Evolutionary conservation across 2,329 filamentous ascomycete species (phyloP), one percentile per base, ranked within the genome.

Genomic region (Venturia aucupariae): DNA sequence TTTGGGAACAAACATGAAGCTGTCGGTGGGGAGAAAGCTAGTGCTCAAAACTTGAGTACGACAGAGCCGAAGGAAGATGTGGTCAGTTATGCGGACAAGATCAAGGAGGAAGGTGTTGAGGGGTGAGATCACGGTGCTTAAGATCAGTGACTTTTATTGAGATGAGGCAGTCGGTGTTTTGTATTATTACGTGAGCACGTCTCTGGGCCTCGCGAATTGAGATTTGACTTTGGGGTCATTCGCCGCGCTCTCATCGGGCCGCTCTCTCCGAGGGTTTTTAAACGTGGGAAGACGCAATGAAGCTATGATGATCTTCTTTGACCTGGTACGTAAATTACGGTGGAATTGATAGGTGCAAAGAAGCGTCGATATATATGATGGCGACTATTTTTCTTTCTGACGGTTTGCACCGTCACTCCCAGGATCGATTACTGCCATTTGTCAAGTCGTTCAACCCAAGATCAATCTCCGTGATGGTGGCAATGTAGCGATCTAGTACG

Each of bases 1-100:
- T 32, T 39, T 38, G 59, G 13, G 51, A 57, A 10, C 11, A 62
- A 62, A 15, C 38, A 30, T 17, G 63, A 57, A 30, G 51, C 39
- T 6, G 46, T 59, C 4, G 61, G 66, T 35, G 48, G 42, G 22
- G 61, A 32, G 54, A 27, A 65, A 22, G 44, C 32, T 11, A 44
- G 65, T n/a, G 69, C 68, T 46, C 51, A 64, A 17, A 65, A 65
- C 10, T 42, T 67, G 19, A 66, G 66, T 46, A 67, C 64, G 30
- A 48, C 61, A 35, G 51, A 66, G 62, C 66, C 66, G 38, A 60
- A 35, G 4, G 61, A 66, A 13, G 38, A 55, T 15, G 65, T 51
- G 17, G 59, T 38, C 11, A 61, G 39, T 30, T 67, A 64, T 42
- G 54, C 66, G 27, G 66, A 67, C 51, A 67, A 51, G 38, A 27